A percentile compares a stretch with the other conserved stretches of the same genome.
Evolutionary conservation across 2,329 filamentous ascomycete genomes (phyloP).

Genomic region (Verticillium albo-atrum): DNA sequence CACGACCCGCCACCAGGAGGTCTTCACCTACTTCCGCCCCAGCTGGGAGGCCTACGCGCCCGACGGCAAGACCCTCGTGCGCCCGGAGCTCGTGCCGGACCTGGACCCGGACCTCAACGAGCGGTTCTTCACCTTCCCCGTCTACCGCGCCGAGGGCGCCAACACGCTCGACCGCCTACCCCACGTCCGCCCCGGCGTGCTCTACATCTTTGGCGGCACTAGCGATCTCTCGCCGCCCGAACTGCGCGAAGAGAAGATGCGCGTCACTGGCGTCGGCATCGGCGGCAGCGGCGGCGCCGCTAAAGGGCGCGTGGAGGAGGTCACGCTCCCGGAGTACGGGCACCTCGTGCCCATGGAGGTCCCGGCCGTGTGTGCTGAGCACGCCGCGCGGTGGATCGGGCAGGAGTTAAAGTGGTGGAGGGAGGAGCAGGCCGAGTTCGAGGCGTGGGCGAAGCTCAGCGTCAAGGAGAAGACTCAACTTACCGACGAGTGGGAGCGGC

Average conservation of each 20-base stretch:
- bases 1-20: conserved; percentile 85
- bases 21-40: conserved; percentile 70
- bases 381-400: conserved; percentile 52
- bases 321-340: conserved; percentile 60
- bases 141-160: conserved; percentile 64
- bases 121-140: conserved; percentile 38
- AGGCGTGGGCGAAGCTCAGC: conserved; percentile 47
- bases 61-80: conserved; percentile 30
- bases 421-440: conserved; percentile 51
- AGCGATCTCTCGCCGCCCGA: conserved; percentile 52
- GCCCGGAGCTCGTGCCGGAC: conserved; percentile 39
- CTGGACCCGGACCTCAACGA: conserved; percentile 33
- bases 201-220: conserved; percentile 64
- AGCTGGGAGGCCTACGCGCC: conserved; percentile 42
- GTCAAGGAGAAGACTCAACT: conserved; percentile 51
- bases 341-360: conserved; percentile 85
- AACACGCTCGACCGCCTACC: conserved; percentile 54
- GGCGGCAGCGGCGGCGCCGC: conserved; percentile 63
- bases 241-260: conserved; percentile 52
- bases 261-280: conserved; percentile 57
- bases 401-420: conserved; percentile 54
- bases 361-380: conserved; percentile 60
- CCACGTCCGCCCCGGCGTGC: conserved; percentile 56
- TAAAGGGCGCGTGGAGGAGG: conserved; percentile 63
- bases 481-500: conserved; percentile 49